Base-by-base conservation (phyloP, 1,284 basidiomycete species). In the Tilletia setariae region DNA sequence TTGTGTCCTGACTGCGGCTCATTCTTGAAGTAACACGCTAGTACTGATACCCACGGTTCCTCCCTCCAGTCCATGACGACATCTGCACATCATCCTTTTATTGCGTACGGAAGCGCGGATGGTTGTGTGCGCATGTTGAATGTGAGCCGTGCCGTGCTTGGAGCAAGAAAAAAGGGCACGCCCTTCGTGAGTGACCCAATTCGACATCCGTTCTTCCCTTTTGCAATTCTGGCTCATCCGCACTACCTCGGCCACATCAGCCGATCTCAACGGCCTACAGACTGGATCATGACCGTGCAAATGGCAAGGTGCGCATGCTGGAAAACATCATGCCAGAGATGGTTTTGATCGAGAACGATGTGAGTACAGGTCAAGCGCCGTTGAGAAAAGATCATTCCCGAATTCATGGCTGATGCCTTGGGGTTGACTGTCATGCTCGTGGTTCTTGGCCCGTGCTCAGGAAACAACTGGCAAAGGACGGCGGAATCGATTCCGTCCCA, bases 211-310 rank as follows among this genome's bases (percentile, higher is more conserved):
- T 23, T 7, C 46, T 49, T 16, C 19, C 46, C 4, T 16, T 49
- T 19, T n/a, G 46, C 46, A 49, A 23, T 6, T 19, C 6, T 49
- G 46, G 16, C 19, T 49, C 6, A n/a, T 4, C 28, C 16, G 21
- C 13, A 21, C 7, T 2, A 25, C 16, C 7, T 28, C 21, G 21
- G 28, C 51, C 23, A 7, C 51, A 28, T 35, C 23, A 61, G 56
- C 28, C 56, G 15, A 35, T 40, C 8, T 2, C 19, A 15, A 61
- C 32, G 56, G 56, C n/a, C 16, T 61, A 30, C 56, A 25, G 56
- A 40, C 56, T 61, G 13, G 56, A 61, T 16, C 56, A 61, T 40
- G 56, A 61, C 28, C 28, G 56, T 9, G 28, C 56, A 9, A 61
- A 32, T 40, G 56, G 56, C 13, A 32, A 40, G 13, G 19, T 61